Percentiles rank a stretch among this genome's conserved stretches.
These are phyloP conservation scores for Alternaria arbusti DNA, from an alignment of 2,329 filamentous ascomycete species.

Conservation along the genomic window DNA sequence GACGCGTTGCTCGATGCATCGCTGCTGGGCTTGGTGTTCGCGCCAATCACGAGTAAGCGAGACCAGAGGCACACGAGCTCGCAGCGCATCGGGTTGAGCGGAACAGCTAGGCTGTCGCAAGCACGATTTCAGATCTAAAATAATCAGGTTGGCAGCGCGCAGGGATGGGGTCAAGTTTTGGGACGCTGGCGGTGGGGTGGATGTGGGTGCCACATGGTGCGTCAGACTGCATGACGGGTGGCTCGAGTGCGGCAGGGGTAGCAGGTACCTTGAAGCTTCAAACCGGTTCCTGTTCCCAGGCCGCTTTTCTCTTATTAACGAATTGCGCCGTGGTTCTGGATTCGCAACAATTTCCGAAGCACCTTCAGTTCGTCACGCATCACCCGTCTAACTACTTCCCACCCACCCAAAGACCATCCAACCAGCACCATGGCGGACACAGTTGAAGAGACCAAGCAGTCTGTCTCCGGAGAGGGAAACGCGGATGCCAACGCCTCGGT, in stretches of 20 bases:
- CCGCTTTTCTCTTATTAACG: conserved; percentile 42
- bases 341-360: conserved; percentile 21
- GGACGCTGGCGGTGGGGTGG: conserved; percentile 31
- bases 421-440: conserved; percentile 47
- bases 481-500: conserved; percentile 46
- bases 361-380: conserved; percentile 21
- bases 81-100: conserved; percentile 6
- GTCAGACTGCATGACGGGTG: conserved; percentile 47
- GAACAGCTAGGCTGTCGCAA: not conserved
- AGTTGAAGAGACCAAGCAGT: conserved; percentile 47
- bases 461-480: conserved; percentile 46
- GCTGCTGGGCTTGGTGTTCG: not conserved
- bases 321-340: conserved; percentile 32
- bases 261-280: conserved; percentile 38
- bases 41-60: conserved; percentile 6
- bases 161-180: conserved; percentile 44
- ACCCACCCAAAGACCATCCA: conserved; percentile 12
- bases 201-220: conserved; percentile 42
- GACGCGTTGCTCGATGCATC: conserved; percentile 8
- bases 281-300: conserved; percentile 45
- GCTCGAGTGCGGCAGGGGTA: conserved; percentile 43
- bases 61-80: conserved; percentile 1
- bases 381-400: conserved; percentile 10
- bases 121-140: not conserved
- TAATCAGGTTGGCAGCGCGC: conserved; percentile 10